Percentiles rank a stretch among this genome's conserved stretches.
Conservation (phyloP, 345 rosid species). For the Salix dunnii region DNA sequence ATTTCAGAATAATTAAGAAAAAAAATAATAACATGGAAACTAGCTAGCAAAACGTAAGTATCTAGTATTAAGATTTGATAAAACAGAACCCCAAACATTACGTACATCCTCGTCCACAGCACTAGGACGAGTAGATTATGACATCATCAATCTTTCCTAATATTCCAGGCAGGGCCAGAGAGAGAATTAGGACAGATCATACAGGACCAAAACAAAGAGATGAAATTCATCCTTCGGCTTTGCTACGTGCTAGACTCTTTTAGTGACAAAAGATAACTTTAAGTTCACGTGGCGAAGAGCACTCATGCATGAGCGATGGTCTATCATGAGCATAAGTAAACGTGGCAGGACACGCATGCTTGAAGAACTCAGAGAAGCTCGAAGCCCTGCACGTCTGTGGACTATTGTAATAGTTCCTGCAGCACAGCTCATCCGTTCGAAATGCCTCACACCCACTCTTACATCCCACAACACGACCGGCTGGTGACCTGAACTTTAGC, state of each 20-base stretch:
- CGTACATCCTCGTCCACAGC: not conserved
- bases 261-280: constrained; percentile 94
- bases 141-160: not conserved
- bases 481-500: constrained; percentile 44
- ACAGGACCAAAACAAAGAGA: not conserved
- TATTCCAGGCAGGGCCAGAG: not conserved
- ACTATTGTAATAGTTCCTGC: constrained; percentile 73
- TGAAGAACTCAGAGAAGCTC: constrained; percentile 66
- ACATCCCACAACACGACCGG: constrained; percentile 63
- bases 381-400: constrained; percentile 70
- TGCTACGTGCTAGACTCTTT: not conserved
- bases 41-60: not conserved
- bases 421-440: constrained; percentile 80
- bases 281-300: constrained; percentile 85
- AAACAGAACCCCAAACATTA: not conserved
- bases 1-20: too few species aligned
- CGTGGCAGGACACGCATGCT: constrained; percentile 83
- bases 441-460: constrained; percentile 88
- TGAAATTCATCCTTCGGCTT: not conserved
- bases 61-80: not conserved
- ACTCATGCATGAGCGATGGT: constrained; percentile 82
- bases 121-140: not conserved
- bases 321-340: constrained; percentile 81
- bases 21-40: not conserved
- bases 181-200: not conserved